Conservation (phyloP, 371 early-diverging fungal species). For the Rhizomucor pusillus region DNA sequence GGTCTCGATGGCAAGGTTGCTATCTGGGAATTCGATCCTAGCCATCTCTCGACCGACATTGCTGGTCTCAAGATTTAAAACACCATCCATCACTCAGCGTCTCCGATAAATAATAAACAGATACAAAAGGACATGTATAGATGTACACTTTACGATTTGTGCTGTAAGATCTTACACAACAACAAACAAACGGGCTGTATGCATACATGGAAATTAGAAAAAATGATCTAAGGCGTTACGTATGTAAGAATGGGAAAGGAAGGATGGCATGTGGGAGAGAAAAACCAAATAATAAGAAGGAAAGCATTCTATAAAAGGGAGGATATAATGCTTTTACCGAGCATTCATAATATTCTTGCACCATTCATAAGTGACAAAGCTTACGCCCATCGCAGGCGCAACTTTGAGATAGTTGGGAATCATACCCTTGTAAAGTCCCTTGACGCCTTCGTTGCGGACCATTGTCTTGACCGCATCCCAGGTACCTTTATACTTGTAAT, state of each 20-base stretch:
- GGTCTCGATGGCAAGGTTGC: conserved; percentile 92
- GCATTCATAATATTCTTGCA: conserved; percentile 57
- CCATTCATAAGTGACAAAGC: conserved; percentile 81
- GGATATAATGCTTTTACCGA: conserved; percentile 15
- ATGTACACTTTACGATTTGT: neutral
- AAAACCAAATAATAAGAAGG: neutral
- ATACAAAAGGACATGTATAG: conserved; percentile 2
- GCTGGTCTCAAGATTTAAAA: conserved; percentile 38
- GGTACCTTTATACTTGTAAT: conserved; percentile 73
- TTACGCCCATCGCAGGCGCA: conserved; percentile 85
- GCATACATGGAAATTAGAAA: conserved; percentile 5
- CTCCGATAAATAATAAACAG: neutral
- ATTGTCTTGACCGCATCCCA: conserved; percentile 74
- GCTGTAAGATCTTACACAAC: neutral
- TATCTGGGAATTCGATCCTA: conserved; percentile 74
- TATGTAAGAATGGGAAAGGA: neutral
- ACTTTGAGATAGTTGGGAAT: conserved; percentile 83
- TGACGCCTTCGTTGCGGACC: conserved; percentile 67
- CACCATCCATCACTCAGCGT: neutral
- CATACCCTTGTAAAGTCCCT: conserved; percentile 61
- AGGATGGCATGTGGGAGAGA: neutral
- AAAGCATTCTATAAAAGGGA: neutral
- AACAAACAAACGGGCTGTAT: too few species aligned
- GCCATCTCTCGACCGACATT: conserved; percentile 36
- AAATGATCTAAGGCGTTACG: neutral